Evolutionary conservation across 2,329 filamentous ascomycete species (phyloP).

Genomic region (Penicillium sp.): DNA sequence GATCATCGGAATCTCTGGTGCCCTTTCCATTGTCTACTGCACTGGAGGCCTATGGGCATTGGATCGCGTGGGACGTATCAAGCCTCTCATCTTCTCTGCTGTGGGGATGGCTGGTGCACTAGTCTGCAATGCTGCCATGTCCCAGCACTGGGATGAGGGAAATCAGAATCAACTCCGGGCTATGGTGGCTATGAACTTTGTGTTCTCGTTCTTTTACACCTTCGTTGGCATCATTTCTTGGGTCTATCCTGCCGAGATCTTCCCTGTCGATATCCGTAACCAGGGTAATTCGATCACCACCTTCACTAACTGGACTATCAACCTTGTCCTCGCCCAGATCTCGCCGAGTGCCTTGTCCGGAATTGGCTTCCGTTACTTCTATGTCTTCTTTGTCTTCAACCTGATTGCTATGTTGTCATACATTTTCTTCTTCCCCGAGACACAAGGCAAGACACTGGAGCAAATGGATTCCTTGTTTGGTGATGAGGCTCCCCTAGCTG

Average conservation of each 20-base stretch:
- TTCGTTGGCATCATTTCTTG: slow-evolving; percentile 43
- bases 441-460: slow-evolving; percentile 28
- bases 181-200: slow-evolving; percentile 47
- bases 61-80: slow-evolving; percentile 47
- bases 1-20: slow-evolving; percentile 51
- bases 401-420: slow-evolving; percentile 36
- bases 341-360: slow-evolving; percentile 41
- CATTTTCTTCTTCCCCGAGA: slow-evolving; percentile 36
- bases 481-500: not conserved
- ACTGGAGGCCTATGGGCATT: slow-evolving; percentile 45
- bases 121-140: slow-evolving; percentile 39
- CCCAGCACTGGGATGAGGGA: slow-evolving; percentile 31
- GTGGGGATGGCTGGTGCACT: slow-evolving; percentile 41
- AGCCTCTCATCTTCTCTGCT: slow-evolving; percentile 42
- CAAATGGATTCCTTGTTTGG: slow-evolving; percentile 28
- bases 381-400: slow-evolving; percentile 48
- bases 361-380: slow-evolving; percentile 48
- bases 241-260: slow-evolving; percentile 46
- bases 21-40: slow-evolving; percentile 47
- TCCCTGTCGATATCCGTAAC: slow-evolving; percentile 41
- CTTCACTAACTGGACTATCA: slow-evolving; percentile 44
- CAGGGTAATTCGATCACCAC: slow-evolving; percentile 42
- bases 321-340: slow-evolving; percentile 50
- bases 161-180: slow-evolving; percentile 39
- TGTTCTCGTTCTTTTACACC: slow-evolving; percentile 45